Evolutionary conservation across 768 basidiomycete species (phyloP).

Genomic region (Leccinum variicolor): DNA sequence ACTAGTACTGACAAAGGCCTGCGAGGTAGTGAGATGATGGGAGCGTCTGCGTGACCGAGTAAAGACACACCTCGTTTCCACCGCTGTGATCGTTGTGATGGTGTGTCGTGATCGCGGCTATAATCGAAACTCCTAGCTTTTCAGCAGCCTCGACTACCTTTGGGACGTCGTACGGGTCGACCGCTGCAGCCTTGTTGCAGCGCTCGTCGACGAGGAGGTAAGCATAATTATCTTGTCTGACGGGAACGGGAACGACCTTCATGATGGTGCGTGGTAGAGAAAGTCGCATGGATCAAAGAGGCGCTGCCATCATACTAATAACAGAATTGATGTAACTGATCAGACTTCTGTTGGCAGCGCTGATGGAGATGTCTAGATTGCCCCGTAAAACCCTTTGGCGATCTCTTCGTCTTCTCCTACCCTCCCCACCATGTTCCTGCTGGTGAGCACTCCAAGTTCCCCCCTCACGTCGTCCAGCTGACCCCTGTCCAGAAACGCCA

Average conservation of each 20-base stretch:
- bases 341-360: background rate
- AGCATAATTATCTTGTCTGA: constrained; percentile 81
- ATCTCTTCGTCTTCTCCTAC: background rate
- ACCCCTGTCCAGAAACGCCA: constrained; percentile 4
- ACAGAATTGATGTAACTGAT: background rate
- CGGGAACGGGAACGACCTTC: constrained; percentile 77
- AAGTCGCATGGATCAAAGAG: constrained; percentile 13
- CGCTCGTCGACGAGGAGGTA: constrained; percentile 74
- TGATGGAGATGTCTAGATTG: background rate
- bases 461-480: background rate
- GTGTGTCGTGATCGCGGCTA: constrained; percentile 85
- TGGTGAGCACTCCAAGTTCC: background rate
- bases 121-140: constrained; percentile 57
- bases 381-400: background rate
- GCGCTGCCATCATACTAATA: constrained; percentile 15
- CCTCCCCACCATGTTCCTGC: background rate
- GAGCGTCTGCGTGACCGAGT: no score
- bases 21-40: constrained; percentile 11
- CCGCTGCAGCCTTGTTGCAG: constrained; percentile 65
- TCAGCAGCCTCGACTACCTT: constrained; percentile 66
- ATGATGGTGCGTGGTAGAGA: constrained; percentile 38
- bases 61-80: constrained; percentile 65
- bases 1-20: constrained; percentile 30
- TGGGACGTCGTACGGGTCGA: constrained; percentile 77
- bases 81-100: constrained; percentile 90